Conservation (phyloP, 768 basidiomycete genomes). For the Mycena albidolilacea region DNA sequence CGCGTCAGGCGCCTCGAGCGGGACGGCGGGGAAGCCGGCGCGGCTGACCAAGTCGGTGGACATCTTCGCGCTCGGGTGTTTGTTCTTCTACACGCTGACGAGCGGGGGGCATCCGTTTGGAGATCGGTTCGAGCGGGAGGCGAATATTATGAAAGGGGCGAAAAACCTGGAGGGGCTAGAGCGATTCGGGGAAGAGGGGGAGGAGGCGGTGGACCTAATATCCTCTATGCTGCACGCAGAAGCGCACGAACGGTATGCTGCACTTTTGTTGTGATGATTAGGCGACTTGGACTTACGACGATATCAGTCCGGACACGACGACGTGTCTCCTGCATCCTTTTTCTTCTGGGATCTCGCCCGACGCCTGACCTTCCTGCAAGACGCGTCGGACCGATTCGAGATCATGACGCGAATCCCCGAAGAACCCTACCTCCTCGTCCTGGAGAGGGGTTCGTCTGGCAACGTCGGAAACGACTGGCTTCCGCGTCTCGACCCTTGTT, state of each 20-base stretch:
- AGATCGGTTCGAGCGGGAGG: constrained; percentile 92
- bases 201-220: constrained; percentile 89
- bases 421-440: constrained; percentile 77
- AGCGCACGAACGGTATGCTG: constrained; percentile 77
- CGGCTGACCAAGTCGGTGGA: constrained; percentile 96
- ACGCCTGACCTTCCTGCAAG: constrained; percentile 94
- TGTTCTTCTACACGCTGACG: constrained; percentile 95
- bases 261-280: constrained; percentile 1
- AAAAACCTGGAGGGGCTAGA: constrained; percentile 82
- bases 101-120: constrained; percentile 95
- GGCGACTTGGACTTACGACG: not conserved
- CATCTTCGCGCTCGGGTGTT: constrained; percentile 95
- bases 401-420: constrained; percentile 96
- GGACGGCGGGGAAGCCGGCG: constrained; percentile 64
- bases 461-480: constrained; percentile 96
- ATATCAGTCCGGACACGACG: constrained; percentile 85
- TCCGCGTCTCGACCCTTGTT: constrained; percentile 86
- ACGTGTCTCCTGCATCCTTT: constrained; percentile 94
- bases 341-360: constrained; percentile 96
- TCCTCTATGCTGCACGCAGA: constrained; percentile 84
- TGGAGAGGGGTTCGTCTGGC: constrained; percentile 78
- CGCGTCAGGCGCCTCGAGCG: constrained; percentile 50
- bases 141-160: constrained; percentile 87
- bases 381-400: constrained; percentile 97
- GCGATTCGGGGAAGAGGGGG: constrained; percentile 92